Base-by-base conservation (phyloP, 2,329 filamentous ascomycete genomes). In the Canariomyces notabilis region DNA sequence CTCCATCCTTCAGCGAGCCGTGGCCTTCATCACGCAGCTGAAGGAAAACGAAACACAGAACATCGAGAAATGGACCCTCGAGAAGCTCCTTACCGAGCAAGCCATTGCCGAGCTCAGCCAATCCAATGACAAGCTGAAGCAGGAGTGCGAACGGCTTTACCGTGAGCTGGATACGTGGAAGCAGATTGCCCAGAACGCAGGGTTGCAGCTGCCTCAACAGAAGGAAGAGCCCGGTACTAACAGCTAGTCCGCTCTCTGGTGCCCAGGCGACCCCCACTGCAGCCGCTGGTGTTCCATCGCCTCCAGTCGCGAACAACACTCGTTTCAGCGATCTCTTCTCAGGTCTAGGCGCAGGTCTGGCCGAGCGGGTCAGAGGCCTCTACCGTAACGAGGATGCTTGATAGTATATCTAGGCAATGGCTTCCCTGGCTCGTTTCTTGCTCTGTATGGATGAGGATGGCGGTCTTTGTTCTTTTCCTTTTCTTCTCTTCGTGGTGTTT, bases 1-100 rank as follows among this genome's bases (percentile, higher is more conserved):
- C 1, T 94, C 89, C 2, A 97, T 98, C 54, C 74, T 98, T 31
- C 87, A 94, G 63, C 87, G 91, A 26, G 89, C 93, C 0, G 91
- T 96, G 8, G 83, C 89, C 54, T 97, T 95, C 71, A 97, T 98
- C 63, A 86, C 83, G 9, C 89, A 96, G 62, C 78, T 98, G 32
- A 94, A 93, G 64, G 89, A 96, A 65, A 94, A 95, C 58, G 91
- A 95, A 64, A 81, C 86, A 14, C 87, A 93, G 54, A 95, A 95
- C 64, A 89, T 95, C 53, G 91, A 95, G 65, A 89, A 95, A 67
- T 93, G 87, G 87, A 91, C 87, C 4, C 73, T 93, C 21, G 88
- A 93, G 68, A 97, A 97, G 70, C 77, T 94, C 32, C 76, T 93
- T 32, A 91, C 87, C 0, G 88, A 94, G 68, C 87, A 93, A 64